Evolutionary conservation across 2,329 filamentous ascomycete genomes (phyloP), one percentile per base, ranked within the genome.

Genomic region (Rhynchosporium secalis): DNA sequence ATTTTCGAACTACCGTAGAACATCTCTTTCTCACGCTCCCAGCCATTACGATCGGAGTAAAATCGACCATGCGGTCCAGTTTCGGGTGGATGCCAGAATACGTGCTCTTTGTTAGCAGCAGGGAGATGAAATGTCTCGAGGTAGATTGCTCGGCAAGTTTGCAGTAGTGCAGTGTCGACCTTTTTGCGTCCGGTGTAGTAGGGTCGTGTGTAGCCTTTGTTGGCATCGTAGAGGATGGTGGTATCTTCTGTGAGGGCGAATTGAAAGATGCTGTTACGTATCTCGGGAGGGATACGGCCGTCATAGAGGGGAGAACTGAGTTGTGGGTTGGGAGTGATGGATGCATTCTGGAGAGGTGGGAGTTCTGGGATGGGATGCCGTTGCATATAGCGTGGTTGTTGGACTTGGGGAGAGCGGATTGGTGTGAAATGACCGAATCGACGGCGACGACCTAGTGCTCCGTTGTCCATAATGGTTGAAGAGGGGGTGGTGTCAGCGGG

Each of bases 121-220:
- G 68, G 67, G 9, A 71, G 62, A 20, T 69, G 64, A 51, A 65
- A 69, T 4, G 69, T 68, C 62, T 72, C 66, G 2, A 66, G 61
- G 33, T 72, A 71, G 47, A 65, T 56, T 1, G 57, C 56, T 8
- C 68, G 66, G 31, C 69, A 71, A 29, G 66, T 68, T 33, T 56
- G 62, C 12, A 72, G 66, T 15, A 72, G 62, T 5, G 62, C 41
- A n/a, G 58, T 65, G 41, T 38, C 28, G 6, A 72, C 55, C 13
- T 28, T 49, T 2, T 61, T 61, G 13, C 57, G 57, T 12, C 56
- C 48, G 0, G 62, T 67, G 45, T 65, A 69, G 12, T 64, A 64
- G 9, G 69, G 68, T 2, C 67, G 61, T 1, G 64, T 63, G 51
- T 63, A 67, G 15, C 26, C 26, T 29, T n/a, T 56, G 40, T 65